Base-by-base conservation (phyloP, 495 filamentous ascomycete genomes). In the Parmelia sp. region DNA sequence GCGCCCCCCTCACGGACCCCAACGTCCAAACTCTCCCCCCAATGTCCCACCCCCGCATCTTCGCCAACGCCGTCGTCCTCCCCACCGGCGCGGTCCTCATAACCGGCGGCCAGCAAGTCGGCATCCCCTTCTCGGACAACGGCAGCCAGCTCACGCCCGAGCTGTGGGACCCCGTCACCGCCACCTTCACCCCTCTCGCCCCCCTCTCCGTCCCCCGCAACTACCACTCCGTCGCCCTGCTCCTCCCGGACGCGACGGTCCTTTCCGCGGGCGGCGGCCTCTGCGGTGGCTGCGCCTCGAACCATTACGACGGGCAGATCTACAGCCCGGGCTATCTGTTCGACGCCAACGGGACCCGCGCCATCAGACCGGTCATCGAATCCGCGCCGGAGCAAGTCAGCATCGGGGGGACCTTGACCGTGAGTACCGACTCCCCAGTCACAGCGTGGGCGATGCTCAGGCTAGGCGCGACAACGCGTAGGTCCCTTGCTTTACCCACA, bases 271-370 rank as follows among this genome's bases (percentile, higher is more conserved):
- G 84, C 11, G 79, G 84, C 27, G 84, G 83, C 5, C 79, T 86
- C 12, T 84, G 84, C 60, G 79, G 73, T 25, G 72, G 71, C 63
- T 84, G 81, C 70, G 68, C 73, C 3, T 74, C 75, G 40, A 86
- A 87, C 65, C 84, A 87, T 69, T 81, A 77, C 60, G 83, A 87
- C 67, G 78, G 71, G 6, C 80, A 86, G 68, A 76, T 86, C 63
- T 87, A 79, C 73, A 76, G 71, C 53, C 84, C 84, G 2, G 74
- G 80, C 1, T 86, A 87, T 67, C 77, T 86, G 2, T 76, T 82
- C 61, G 74, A 68, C 12, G 19, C 71, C 15, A 72, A 76, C 63
- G 82, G 82, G 8, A 63, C 70, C 25, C 71, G 60, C 12, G 76
- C 78, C 4, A 51, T 69, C 1, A 77, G 82, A 9, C 83, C 83